A percentile compares a stretch with the other conserved stretches of the same genome.
Conservation (phyloP, 768 basidiomycete species). For the Boletus insuetus region DNA sequence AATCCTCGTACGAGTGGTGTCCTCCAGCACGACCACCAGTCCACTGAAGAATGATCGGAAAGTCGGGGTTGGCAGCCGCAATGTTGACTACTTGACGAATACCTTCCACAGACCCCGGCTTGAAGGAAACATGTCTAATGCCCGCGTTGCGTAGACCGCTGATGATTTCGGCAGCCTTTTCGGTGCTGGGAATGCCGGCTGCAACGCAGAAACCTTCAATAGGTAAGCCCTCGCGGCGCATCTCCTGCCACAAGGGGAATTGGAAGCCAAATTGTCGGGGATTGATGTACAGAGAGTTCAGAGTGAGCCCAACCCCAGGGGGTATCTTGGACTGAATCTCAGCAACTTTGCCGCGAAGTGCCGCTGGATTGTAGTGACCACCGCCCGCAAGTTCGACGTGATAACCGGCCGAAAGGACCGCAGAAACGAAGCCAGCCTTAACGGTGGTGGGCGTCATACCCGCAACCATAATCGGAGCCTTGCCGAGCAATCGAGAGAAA, state of each 20-base stretch:
- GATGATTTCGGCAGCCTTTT: slow-evolving; percentile 97
- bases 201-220: slow-evolving; percentile 99
- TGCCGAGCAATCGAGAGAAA: slow-evolving; percentile 93
- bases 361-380: slow-evolving; percentile 91
- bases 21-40: slow-evolving; percentile 98
- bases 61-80: slow-evolving; percentile 89
- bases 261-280: slow-evolving; percentile 97
- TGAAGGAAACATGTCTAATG: slow-evolving; percentile 96
- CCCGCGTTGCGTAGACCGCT: slow-evolving; percentile 75
- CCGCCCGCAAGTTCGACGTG: slow-evolving; percentile 98
- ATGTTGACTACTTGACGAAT: slow-evolving; percentile 97
- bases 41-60: slow-evolving; percentile 98
- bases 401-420: slow-evolving; percentile 89
- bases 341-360: slow-evolving; percentile 86
- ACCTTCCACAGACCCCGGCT: slow-evolving; percentile 97
- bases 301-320: slow-evolving; percentile 85
- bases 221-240: slow-evolving; percentile 92
- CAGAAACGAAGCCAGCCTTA: slow-evolving; percentile 91
- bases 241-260: slow-evolving; percentile 95
- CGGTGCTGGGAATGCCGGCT: slow-evolving; percentile 93
- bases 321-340: slow-evolving; percentile 87
- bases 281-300: slow-evolving; percentile 97
- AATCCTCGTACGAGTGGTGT: slow-evolving; percentile 98
- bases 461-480: slow-evolving; percentile 98
- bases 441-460: slow-evolving; percentile 99